Evolutionary conservation across 352 stramenopile species (phyloP), one percentile per base, ranked within the genome.

Genomic region (Peronosclerospora sorghi): DNA sequence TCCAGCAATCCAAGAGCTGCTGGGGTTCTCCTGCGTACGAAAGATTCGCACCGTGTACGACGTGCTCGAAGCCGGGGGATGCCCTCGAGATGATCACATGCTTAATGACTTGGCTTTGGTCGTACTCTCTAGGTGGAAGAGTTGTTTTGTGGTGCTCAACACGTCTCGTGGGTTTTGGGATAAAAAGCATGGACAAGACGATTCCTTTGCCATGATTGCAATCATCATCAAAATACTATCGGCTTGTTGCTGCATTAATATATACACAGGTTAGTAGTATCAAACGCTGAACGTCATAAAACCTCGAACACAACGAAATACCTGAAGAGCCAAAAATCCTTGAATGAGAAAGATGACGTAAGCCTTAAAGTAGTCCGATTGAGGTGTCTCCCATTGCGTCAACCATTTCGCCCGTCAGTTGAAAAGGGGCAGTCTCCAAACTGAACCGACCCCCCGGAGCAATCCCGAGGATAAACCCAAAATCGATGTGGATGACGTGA

Each of bases 401-500:
- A 29, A 98, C 88, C 73, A 98, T 98, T 51, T 99, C 96, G 13
- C 84, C 77, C 9, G 95, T 98, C 5, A 99, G 71, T 59, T 99
- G 99, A 73, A 99, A 99, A 12, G 96, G 96, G 23, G 95, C 95
- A 17, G 87, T 86, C 65, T 99, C 96, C 27, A 99, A 81, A 39
- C 78, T 97, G 55, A 98, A 98, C 40, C 76, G 60, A 6, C 78
- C 78, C 27, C 78, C 96, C 13, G 96, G 95, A 10, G 90, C 95
- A 67, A 97, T 98, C 32, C 94, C 95, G 18, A 99, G 86, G 28
- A 98, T 96, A 66, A 99, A 99, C 12, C 96, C 96, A 62, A 98
- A 99, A 69, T 99, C 96, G 55, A 99, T 99, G 69, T 98, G 95
- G 38, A 99, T 86, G 3, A 99, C 69, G 56, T 97, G 92, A 7